A percentile compares a stretch with the other conserved stretches of the same genome.
Evolutionary conservation across 179 eudicot genomes (phyloP).

Genomic region (Silene vulgaris): DNA sequence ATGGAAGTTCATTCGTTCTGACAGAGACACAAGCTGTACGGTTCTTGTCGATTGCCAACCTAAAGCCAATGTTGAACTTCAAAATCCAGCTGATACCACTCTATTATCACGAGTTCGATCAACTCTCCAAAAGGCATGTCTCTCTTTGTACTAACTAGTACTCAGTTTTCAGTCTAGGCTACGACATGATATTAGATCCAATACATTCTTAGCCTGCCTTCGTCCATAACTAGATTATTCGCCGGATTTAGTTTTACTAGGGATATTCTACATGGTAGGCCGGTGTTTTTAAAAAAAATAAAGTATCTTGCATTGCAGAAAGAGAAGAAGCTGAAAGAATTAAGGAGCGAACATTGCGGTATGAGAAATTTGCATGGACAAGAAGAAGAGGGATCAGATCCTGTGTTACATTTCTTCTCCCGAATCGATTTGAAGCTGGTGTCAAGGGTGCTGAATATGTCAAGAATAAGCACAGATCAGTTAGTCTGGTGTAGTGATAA

Average conservation of each 20-base stretch:
- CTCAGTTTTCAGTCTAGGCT: too few relatives aligned
- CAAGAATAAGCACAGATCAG: conserved; percentile 64
- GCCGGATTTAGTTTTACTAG: too few relatives aligned
- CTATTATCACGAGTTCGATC: conserved; percentile 46
- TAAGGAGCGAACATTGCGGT: conserved; percentile 59
- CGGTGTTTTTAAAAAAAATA: too few relatives aligned
- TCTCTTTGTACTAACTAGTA: not conserved
- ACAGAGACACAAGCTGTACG: conserved; percentile 39
- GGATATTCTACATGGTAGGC: too few relatives aligned
- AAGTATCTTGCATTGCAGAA: conserved; percentile 62
- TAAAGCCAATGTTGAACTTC: conserved; percentile 34
- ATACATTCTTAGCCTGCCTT: too few relatives aligned
- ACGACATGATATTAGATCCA: too few relatives aligned
- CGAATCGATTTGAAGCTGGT: conserved; percentile 74
- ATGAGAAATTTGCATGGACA: conserved; percentile 40
- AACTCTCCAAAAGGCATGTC: conserved; percentile 55
- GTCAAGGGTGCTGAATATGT: conserved; percentile 70
- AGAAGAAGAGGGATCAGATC: conserved; percentile 36
- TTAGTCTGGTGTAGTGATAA: conserved; percentile 74
- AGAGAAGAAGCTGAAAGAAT: conserved; percentile 62
- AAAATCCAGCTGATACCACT: conserved; percentile 44
- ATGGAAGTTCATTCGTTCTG: conserved; percentile 69
- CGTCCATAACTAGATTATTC: too few relatives aligned
- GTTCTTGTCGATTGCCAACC: conserved; percentile 30
- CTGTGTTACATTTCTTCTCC: conserved; percentile 61